Evolutionary conservation across 495 filamentous ascomycete species (phyloP), one percentile per base, ranked within the genome.

Genomic region (Talaromyces liani): DNA sequence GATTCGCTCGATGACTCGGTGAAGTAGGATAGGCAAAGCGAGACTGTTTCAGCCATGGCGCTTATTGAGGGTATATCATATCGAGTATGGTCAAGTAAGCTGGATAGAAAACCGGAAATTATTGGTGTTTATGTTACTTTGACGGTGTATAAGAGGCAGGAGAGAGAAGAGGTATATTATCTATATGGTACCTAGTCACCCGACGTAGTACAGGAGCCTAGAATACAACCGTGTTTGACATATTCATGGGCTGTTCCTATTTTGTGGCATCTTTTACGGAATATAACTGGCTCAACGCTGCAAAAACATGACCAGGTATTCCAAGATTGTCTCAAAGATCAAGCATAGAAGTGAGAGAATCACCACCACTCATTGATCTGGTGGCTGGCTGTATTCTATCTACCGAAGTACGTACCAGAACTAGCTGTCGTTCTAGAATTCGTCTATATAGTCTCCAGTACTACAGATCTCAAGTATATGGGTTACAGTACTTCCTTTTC

Each of bases 21-120:
- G 25, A 55, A 29, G 51, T 55, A 55, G 25, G 51, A 55, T 24
- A 55, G 51, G 9, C 51, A 29, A 16, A 55, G 51, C n/a, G 25
- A 55, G 25, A 29, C 51, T 49, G 51, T 55, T 29, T 55, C 51
- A 29, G 51, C 51, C 51, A 55, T 55, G 51, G 51, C 51, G 51
- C 9, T 49, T 41, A 16, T 22, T 49, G 51, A 55, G 3, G 51
- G 10, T 55, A 55, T 55, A 53, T 20, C 49, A 22, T 20, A 29
- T 49, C 45, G 45, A 9, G 45, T 20, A 49, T 20, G 45, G 0
- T 20, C n/a, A 20, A 22, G n/a, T 49, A 49, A 18, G n/a, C 36
- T 20, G 18, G 18, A 20, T 49, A 9, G 45, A 8, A 49, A 49
- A 9, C 8, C n/a, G 45, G 18, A 20, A 20, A 18, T 7, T 20